Evolutionary conservation across 148 eudicot genomes (phyloP), one percentile per base, ranked within the genome.

Genomic region (Selenicereus undatus): DNA sequence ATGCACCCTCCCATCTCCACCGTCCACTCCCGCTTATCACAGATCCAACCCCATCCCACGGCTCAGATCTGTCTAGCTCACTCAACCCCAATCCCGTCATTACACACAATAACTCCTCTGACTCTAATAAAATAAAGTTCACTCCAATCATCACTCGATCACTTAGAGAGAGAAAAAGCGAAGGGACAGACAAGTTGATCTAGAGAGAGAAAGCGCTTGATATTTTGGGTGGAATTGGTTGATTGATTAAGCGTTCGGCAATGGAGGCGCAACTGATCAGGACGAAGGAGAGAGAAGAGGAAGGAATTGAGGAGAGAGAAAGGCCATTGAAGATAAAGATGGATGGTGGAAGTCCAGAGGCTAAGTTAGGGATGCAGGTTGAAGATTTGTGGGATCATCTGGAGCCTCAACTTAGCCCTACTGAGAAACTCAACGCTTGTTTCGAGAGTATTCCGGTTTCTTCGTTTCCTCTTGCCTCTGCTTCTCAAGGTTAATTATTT

Each of bases 401-500:
- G 32, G 97, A 90, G 74, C 83, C 94, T 1, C 92, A 92, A 76
- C 85, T 95, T 5, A 87, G 88, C 77, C 98, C 97, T 24, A 90
- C 92, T 76, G 98, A 95, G 80, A 95, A 95, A 82, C 93, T 95
- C 24, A 95, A 95, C 79, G 93, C 97, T 70, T 95, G 98, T 77
- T 95, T 95, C 81, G 98, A 95, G 82, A 85, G 88, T 76, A 91
- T 95, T 39, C 91, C 94, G 68, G 97, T 95, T 52, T 92, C 97
- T 78, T 83, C 91, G 29, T 95, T 93, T 58, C 97, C 98, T 21
- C 86, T 73, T 35, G 91, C 97, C 42, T 80, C 91, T 74, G 77
- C 89, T 64, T 86, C 91, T 66, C 88, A 88, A 86, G 95, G 98
- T 92, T n/a, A 2, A 5, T 20, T 54, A 5, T 20, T 54, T 71